Percentiles rank a stretch among this genome's conserved stretches.
These are phyloP conservation scores for Camelina sativa DNA, from an alignment of 345 rosid species.

Conservation along the genomic window DNA sequence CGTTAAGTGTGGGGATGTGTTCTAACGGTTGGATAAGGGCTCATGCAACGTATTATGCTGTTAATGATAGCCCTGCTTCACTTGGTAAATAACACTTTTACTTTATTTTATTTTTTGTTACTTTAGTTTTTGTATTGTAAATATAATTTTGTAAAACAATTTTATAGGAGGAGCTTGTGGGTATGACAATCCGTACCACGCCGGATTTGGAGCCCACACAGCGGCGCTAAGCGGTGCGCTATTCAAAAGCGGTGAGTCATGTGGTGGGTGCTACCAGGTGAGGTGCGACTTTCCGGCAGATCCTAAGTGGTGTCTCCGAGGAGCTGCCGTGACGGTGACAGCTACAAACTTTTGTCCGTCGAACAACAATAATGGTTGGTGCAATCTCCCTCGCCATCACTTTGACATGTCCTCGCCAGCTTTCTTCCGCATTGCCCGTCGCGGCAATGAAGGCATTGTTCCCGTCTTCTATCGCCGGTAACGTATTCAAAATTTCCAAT, in stretches of 20 bases:
- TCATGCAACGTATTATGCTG: slow-evolving; percentile 80
- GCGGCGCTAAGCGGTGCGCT: slow-evolving; percentile 74
- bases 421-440: slow-evolving; percentile 69
- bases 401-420: slow-evolving; percentile 84
- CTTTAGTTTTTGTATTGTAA: background rate
- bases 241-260: slow-evolving; percentile 66
- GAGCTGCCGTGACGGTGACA: slow-evolving; percentile 60
- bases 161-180: slow-evolving; percentile 87
- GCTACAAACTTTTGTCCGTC: slow-evolving; percentile 89
- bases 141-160: background rate
- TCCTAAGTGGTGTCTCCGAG: slow-evolving; percentile 78
- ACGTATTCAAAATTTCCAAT: background rate
- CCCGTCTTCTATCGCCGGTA: slow-evolving; percentile 71
- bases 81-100: slow-evolving; percentile 56
- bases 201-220: slow-evolving; percentile 79
- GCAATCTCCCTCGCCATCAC: slow-evolving; percentile 76
- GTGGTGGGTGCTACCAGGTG: slow-evolving; percentile 79
- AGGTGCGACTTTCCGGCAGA: slow-evolving; percentile 63
- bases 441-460: slow-evolving; percentile 79
- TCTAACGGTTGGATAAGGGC: slow-evolving; percentile 58
- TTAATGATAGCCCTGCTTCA: slow-evolving; percentile 69
- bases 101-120: background rate
- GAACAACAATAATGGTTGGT: slow-evolving; percentile 81
- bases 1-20: slow-evolving; percentile 46
- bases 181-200: slow-evolving; percentile 70